Evolutionary conservation across 495 filamentous ascomycete genomes (phyloP), one percentile per base, ranked within the genome.

Genomic region (Talaromyces wortmannii): DNA sequence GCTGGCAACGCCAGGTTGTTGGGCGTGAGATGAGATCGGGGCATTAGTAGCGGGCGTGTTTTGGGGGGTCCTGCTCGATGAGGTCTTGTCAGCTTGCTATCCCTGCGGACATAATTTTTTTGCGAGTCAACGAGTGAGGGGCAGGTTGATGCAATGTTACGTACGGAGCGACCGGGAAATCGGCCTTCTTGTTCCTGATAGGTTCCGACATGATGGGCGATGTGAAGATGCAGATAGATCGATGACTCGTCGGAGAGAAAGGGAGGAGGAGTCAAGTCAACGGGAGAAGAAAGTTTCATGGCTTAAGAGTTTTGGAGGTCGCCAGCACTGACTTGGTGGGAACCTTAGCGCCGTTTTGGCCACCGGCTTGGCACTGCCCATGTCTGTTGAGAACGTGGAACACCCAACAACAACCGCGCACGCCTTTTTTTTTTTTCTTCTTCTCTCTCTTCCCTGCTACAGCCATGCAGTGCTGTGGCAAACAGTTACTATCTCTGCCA

Each of bases 11-110:
- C 88, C 88, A 56, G 95, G 95, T 75, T 96, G 90, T 76, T 95
- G 90, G 58, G 94, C 94, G 74, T 95, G 92, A 52, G 95, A 97
- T 15, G 91, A 95, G 71, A 99, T 99, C 45, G 95, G 95, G 58
- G 95, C 95, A 78, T 91, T 91, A 68, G 82, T 90, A 42, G 90
- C 86, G 59, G 95, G 92, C 16, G 92, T 96, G 74, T 97, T 96
- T 77, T 97, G 92, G 63, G 92, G 92, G 63, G 92, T 97, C 61
- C 89, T 95, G 66, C 61, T 45, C 54, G 51, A 56, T 46, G 60
- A 56, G 58, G 29, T 57, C 29, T 15, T 45, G 49, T 61, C 12
- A 47, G 51, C 31, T 18, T 4, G 17, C 53, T 50, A 46, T 46
- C 40, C 43, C 18, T 31, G 8, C 23, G 50, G 5, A 52, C 16